phyloP scores from a whole-genome alignment of 73 alveolate species.

The Paramecium sonneborni region DNA sequence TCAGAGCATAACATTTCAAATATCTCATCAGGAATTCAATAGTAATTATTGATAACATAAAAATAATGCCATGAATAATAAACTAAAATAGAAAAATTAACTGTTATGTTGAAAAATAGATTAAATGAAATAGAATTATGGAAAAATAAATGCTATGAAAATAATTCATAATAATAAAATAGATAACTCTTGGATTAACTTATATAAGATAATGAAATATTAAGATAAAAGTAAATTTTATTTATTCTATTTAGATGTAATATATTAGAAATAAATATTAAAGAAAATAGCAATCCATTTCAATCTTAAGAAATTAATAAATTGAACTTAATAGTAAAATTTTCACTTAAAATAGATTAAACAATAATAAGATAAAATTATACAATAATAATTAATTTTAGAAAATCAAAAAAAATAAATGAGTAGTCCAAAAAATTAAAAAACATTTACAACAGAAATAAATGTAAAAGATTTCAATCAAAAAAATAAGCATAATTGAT shows the following conservation, averaged over 20 bases:
- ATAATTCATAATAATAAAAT: not conserved
- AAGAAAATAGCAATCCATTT: not conserved
- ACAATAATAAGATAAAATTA: not conserved
- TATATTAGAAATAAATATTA: not conserved
- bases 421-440: not conserved
- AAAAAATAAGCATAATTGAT: not conserved
- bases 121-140: not conserved
- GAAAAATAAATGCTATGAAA: not conserved
- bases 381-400: not conserved
- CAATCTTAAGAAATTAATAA: not conserved
- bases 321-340: not conserved
- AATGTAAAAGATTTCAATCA: not conserved
- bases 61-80: not conserved
- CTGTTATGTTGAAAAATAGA: not conserved
- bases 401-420: not conserved
- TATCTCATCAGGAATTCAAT: not conserved
- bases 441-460: not conserved
- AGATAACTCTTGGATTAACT: not conserved
- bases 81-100: slow-evolving; percentile 6
- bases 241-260: not conserved
- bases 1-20: not conserved
- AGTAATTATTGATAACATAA: not conserved
- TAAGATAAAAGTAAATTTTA: not conserved
- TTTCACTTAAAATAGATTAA: not conserved
- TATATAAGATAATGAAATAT: not conserved